A percentile compares a stretch with the other conserved stretches of the same genome.
Evolutionary conservation across 2,329 filamentous ascomycete genomes (phyloP).

Genomic region (Fusarium drepaniforme): DNA sequence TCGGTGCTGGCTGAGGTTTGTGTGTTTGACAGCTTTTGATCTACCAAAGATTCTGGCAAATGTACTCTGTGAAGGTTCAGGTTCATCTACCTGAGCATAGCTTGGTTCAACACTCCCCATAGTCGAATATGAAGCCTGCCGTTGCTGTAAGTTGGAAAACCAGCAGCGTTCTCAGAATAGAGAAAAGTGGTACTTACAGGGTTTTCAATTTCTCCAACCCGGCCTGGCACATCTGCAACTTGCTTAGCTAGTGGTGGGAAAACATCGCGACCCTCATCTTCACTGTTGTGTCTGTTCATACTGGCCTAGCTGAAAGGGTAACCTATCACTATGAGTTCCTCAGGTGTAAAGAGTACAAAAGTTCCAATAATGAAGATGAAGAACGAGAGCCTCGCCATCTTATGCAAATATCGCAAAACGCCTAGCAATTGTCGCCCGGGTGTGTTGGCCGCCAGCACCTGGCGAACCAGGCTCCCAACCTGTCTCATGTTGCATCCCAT

Average conservation of each 20-base stretch:
- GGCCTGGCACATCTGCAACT: not conserved
- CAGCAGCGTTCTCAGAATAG: not conserved
- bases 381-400: not conserved
- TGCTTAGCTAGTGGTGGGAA: not conserved
- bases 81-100: not conserved
- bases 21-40: not conserved
- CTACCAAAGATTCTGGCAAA: not conserved
- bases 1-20: not conserved
- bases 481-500: not conserved
- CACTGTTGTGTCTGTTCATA: not conserved
- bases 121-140: not conserved
- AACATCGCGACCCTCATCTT: not conserved
- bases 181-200: not conserved
- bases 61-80: not conserved
- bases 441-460: not conserved
- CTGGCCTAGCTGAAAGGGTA: not conserved
- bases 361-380: not conserved
- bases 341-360: not conserved
- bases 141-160: not conserved
- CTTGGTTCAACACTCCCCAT: not conserved
- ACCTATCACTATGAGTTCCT: not conserved
- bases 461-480: not conserved
- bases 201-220: not conserved
- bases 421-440: not conserved
- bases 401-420: not conserved